Conservation (phyloP, 768 basidiomycete genomes). For the Boletus reticulatus region DNA sequence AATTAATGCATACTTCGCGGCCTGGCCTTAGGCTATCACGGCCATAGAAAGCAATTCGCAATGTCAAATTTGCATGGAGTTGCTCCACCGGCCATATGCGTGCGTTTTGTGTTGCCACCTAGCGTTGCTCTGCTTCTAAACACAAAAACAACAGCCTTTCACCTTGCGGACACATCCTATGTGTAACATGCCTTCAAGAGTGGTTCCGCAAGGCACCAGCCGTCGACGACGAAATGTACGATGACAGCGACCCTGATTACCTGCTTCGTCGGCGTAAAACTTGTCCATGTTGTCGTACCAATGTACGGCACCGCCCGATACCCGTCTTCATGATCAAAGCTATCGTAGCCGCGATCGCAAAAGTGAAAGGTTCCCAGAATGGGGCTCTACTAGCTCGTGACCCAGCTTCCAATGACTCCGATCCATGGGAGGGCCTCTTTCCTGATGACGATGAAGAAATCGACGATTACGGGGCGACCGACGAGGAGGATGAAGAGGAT, state of each 20-base stretch:
- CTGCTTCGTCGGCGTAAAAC: slow-evolving; percentile 61
- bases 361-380: slow-evolving; percentile 34
- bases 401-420: slow-evolving; percentile 40
- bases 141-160: slow-evolving; percentile 45
- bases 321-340: slow-evolving; percentile 70
- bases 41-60: slow-evolving; percentile 58
- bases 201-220: slow-evolving; percentile 75
- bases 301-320: slow-evolving; percentile 55
- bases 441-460: slow-evolving; percentile 43
- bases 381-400: slow-evolving; percentile 20
- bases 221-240: slow-evolving; percentile 42
- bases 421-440: slow-evolving; percentile 77
- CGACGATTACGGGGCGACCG: slow-evolving; percentile 31
- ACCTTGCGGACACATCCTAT: slow-evolving; percentile 80
- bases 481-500: slow-evolving; percentile 23
- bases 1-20: background rate
- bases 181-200: slow-evolving; percentile 65
- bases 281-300: slow-evolving; percentile 69
- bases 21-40: slow-evolving; percentile 43
- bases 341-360: slow-evolving; percentile 48
- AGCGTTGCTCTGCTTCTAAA: slow-evolving; percentile 5
- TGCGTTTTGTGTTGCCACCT: slow-evolving; percentile 35
- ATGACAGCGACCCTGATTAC: slow-evolving; percentile 41
- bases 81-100: slow-evolving; percentile 64
- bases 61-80: slow-evolving; percentile 79